phyloP scores from a whole-genome alignment of 495 filamentous ascomycete species.

The Xanthoparmelia taractica region DNA sequence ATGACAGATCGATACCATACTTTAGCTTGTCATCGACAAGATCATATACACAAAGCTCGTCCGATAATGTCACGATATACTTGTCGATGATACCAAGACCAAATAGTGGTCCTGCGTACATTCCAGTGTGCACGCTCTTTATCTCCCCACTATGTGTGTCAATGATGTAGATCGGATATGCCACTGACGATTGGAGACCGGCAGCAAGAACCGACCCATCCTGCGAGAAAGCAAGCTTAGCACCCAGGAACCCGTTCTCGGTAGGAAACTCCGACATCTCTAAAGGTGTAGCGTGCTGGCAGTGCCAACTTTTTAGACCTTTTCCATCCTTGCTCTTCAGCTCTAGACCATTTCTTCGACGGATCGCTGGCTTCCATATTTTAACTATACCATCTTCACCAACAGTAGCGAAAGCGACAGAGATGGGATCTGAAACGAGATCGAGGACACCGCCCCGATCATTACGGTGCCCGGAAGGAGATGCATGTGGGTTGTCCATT shows the following conservation, averaged over 20 bases:
- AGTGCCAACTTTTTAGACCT: constrained; percentile 62
- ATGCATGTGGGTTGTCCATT: constrained; percentile 69
- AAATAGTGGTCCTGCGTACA: constrained; percentile 47
- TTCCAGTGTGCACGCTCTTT: constrained; percentile 44
- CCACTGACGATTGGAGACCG: constrained; percentile 36
- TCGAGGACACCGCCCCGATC: constrained; percentile 56
- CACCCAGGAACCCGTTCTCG: constrained; percentile 29
- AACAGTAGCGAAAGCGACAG: constrained; percentile 68
- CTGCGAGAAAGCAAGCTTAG: constrained; percentile 61
- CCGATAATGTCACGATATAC: constrained; percentile 54
- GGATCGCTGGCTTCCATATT: constrained; percentile 65
- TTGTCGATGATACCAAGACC: constrained; percentile 52
- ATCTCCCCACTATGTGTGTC: constrained; percentile 42
- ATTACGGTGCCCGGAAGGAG: constrained; percentile 32
- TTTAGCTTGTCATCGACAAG: constrained; percentile 51
- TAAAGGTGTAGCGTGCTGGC: constrained; percentile 53
- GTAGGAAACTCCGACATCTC: constrained; percentile 32
- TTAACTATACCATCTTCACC: constrained; percentile 70
- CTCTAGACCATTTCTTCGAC: constrained; percentile 54
- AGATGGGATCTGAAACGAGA: constrained; percentile 57
- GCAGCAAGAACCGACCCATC: constrained; percentile 82
- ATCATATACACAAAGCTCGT: constrained; percentile 59
- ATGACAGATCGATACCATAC: constrained; percentile 42
- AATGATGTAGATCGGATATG: constrained; percentile 25
- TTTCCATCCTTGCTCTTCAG: constrained; percentile 46